Evolutionary conservation across 176 grass and related monocot species (phyloP).

Genomic region (Triticum dicoccoides): DNA sequence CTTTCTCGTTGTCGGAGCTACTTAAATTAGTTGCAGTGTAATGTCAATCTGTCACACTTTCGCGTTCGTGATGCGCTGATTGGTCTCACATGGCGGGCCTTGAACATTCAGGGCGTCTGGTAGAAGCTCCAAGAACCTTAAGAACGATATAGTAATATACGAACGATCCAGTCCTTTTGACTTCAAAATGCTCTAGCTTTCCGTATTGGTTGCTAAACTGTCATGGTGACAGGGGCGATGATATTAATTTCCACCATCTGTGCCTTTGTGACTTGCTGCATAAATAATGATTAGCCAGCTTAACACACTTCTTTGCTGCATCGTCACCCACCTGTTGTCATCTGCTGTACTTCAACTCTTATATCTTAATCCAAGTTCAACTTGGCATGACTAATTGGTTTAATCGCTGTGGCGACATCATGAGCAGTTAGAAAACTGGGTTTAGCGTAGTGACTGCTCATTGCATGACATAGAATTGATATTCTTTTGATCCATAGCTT

Average conservation of each 20-base stretch:
- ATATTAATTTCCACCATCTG: slow-evolving; percentile 21
- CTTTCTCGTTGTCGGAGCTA: slow-evolving; percentile 10
- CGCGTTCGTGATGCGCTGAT: slow-evolving; percentile 21
- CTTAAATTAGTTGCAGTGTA: slow-evolving; percentile 46
- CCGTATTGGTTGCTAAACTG: slow-evolving; percentile 37
- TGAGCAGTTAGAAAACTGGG: not conserved
- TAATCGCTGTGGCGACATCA: slow-evolving; percentile 8
- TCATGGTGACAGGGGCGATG: slow-evolving; percentile 37
- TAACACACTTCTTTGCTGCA: slow-evolving; percentile 35
- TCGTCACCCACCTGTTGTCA: slow-evolving; percentile 27
- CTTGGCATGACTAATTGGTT: slow-evolving; percentile 17
- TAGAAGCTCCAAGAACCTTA: slow-evolving; percentile 29
- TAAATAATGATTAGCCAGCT: slow-evolving; percentile 47
- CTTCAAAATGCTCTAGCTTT: slow-evolving; percentile 37
- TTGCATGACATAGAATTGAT: not conserved
- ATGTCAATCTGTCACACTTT: slow-evolving; percentile 52
- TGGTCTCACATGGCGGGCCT: slow-evolving; percentile 52
- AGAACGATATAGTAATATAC: slow-evolving; percentile 16
- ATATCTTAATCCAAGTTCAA: slow-evolving; percentile 39
- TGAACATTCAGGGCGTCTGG: slow-evolving; percentile 17
- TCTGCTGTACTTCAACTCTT: slow-evolving; percentile 26
- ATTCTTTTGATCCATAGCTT: not conserved
- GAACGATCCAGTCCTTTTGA: slow-evolving; percentile 38
- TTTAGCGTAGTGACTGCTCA: not conserved
- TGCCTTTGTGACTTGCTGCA: slow-evolving; percentile 33